Evolutionary conservation across 177 flowering plant species (phyloP), one percentile per base, ranked within the genome.

Genomic region (Vitis hybrid): DNA sequence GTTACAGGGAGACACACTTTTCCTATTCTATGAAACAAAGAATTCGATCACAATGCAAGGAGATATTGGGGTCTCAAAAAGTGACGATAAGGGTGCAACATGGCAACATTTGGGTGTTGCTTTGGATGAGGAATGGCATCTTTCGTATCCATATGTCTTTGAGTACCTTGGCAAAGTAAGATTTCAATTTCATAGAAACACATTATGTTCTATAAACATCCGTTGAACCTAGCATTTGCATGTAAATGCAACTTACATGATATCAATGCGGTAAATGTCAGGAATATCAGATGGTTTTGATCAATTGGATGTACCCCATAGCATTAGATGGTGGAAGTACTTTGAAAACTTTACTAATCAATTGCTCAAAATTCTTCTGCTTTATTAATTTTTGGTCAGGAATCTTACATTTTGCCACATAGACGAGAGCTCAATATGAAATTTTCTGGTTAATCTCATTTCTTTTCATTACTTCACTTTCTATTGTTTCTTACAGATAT

Each of bases 51-150:
- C 94, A 10, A 73, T 83, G 85, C 92, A 94, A 87, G 99, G 99
- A 70, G 99, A 94, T 72, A 91, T 94, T 62, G 98, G 90, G 18
- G 98, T 93, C 68, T 86, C 99, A 48, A 89, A 80, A 80, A 94
- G 99, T 69, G 53, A 68, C 18, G 98, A 94, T 71, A 80, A 83
- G 56, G 98, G 99, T 72, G 99, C 88, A 64, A 86, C 97, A 31
- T 94, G 99, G 99, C 79, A 92, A 72, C 93, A 79, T n/a, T 72
- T 93, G 73, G 99, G 99, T 60, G 82, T 85, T 60, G 99, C 90
- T 2, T 84, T 94, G 75, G 89, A 91, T 78, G 99, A 94, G 78
- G 93, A 90, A 11, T 94, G 99, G 98, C 99, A 94, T 80, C 96
- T 94, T 51, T 94, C 99, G 20, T 91, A 82, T 79, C 99, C 99